Base-by-base conservation (phyloP, 768 basidiomycete species). In the Favolaschia claudopus region DNA sequence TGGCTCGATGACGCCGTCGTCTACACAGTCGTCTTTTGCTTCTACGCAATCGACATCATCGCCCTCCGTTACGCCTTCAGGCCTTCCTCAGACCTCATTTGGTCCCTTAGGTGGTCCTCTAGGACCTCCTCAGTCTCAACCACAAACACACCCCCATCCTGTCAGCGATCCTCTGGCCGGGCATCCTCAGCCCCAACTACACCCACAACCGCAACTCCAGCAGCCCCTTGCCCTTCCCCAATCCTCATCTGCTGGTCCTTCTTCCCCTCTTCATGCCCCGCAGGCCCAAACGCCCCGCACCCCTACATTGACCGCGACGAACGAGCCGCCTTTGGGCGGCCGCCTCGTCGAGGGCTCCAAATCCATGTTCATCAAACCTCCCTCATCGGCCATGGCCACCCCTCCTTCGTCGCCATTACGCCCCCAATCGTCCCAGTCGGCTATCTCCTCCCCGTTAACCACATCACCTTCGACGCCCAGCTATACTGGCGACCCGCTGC, bases 361-460 rank as follows among this genome's bases (percentile, higher is more conserved):
- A 72, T 93, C 92, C 8, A 91, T 92, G 91, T 91, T 91, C 62
- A 80, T 92, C 63, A 83, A 85, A 52, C 72, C 85, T 20, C 70
- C 79, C 9, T 70, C 81, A 25, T 72, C 79, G 15, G 69, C 77
- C n/a, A 68, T 72, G 28, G 66, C 74, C 19, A 69, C 77, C 25
- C 73, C 66, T 36, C 68, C 77, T 36, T 70, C 72, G 9, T n/a
- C n/a, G n/a, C n/a, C n/a, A n/a, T n/a, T n/a, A n/a, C n/a, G n/a
- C n/a, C n/a, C n/a, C n/a, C n/a, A n/a, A n/a, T n/a, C n/a, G n/a
- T n/a, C n/a, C n/a, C 69, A 72, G 20, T 52, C 74, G 7, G 69
- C 78, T 9, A 69, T 78, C 29, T 74, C 78, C 4, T 77, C 79
- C 2, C 69, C 72, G 29, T 66, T 76, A 45, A 71, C 59, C 65